Evolutionary conservation across 257 asterid genomes (phyloP), one percentile per base, ranked within the genome.

Genomic region (Anisodus tanguticus): DNA sequence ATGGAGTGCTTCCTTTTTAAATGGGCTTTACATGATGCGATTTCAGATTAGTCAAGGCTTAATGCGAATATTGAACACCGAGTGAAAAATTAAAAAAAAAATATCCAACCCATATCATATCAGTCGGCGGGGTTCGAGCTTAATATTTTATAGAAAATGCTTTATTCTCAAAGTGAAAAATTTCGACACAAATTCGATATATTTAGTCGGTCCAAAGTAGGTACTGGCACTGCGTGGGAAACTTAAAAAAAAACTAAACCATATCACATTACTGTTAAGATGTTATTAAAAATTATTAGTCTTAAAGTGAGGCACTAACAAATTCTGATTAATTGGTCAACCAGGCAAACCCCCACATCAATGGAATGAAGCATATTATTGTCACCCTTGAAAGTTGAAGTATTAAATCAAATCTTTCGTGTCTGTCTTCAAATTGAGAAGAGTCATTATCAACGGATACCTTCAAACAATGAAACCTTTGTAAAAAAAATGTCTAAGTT

Each of bases 361-460:
- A 51, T 76, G 81, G 81, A 77, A 43, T 45, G 81, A 62, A 77
- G 81, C 63, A 77, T 53, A 53, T 77, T 69, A 16, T 68, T 12
- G 63, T 13, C 63, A 51, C 9, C 47, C 63, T 13, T 26, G 51
- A 77, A 76, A 76, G 81, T 76, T 26, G 45, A 51, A 22, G n/a
- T 8, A 53, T 26, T 53, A 53, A 77, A 49, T 77, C 64, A 77
- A 77, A 77, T 26, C 81, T 12, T 2, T 77, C 31, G 81, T 77
- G 64, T 45, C 13, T 7, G 2, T 77, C 86, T 79, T 85, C 58
- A 80, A 85, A 64, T 83, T 86, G 86, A 74, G 85, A 22, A 62
- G 66, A 45, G 59, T 86, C 86, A 69, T 82, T 74, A 69, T 53
- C 87, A 59, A 59, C 6, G 39, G 87, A 87, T 81, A 82, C 87